Base-by-base conservation (phyloP, 2,329 filamentous ascomycete species). In the Coniochaeta prunicola region DNA sequence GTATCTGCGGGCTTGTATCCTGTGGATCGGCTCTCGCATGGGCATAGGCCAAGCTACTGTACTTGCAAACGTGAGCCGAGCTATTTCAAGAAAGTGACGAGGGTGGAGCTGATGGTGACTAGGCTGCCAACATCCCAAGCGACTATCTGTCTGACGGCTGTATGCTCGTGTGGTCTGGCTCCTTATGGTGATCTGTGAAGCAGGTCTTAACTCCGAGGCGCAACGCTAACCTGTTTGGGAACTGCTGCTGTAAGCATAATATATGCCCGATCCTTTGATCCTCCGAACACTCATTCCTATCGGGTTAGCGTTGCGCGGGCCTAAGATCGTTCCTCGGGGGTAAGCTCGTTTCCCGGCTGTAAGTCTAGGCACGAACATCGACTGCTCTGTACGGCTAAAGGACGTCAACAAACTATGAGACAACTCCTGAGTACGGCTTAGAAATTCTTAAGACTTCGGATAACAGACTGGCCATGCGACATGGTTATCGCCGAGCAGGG, bases 1-100 rank as follows among this genome's bases (percentile, higher is more conserved):
- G 6, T 64, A 65, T 48, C 45, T 64, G 45, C 48, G 61, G 26
- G 58, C 58, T 4, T 67, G 65, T 58, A 59, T 69, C 9, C 19
- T 53, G 17, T 69, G 67, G 67, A 68, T 69, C 21, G 64, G 64
- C 6, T 26, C 28, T 17, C 53, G 65, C 24, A 69, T 69, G 67
- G 66, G 66, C 2, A 57, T 68, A 38, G 65, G 67, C 13, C 65
- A 68, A 50, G 67, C 42, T 24, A 48, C 21, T 28, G 42, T 48
- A 2, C 21, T 48, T 24, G 42, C 42, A 15, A 36, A 36, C 17
- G 34, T 15, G 21, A 28, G 42, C 21, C 3, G 13, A 5, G 4
- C 12, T 24, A 3, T 21, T 24, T 48, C 15, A 4, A 19, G 17
- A 21, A 4, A 21, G 40, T 21, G 6, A 45, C 10, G 40, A 26